Percentiles rank a stretch among this genome's conserved stretches.
phyloP scores from a whole-genome alignment of 179 eudicot species.

The Patellifolia procumbens region DNA sequence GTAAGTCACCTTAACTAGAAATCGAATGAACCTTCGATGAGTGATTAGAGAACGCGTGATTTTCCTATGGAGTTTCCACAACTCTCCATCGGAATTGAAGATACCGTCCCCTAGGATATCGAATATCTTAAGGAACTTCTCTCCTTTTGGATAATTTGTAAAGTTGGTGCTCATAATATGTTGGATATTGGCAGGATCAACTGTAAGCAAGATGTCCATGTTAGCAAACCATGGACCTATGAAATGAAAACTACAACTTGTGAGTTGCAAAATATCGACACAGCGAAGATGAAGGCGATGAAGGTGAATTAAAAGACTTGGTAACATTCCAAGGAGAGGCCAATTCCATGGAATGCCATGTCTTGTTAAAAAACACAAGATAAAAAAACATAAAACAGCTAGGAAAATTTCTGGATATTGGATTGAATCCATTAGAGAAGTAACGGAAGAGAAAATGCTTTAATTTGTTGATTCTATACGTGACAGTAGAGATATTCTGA shows the following conservation, averaged over 20 bases:
- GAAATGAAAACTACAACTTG: slow-evolving; percentile 32
- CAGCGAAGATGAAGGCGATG: slow-evolving; percentile 35
- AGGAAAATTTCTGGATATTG: slow-evolving; percentile 38
- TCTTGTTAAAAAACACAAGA: slow-evolving; percentile 32
- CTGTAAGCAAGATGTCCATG: slow-evolving; percentile 45
- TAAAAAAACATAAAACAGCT: slow-evolving; percentile 27
- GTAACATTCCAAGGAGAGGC: slow-evolving; percentile 56
- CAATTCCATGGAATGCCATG: slow-evolving; percentile 45
- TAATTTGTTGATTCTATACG: not conserved
- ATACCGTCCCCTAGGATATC: slow-evolving; percentile 56
- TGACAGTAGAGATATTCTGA: no score
- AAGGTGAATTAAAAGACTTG: slow-evolving; percentile 32
- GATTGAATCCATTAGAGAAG: slow-evolving; percentile 17
- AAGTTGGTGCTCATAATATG: slow-evolving; percentile 51
- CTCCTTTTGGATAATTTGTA: slow-evolving; percentile 51
- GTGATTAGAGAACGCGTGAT: slow-evolving; percentile 30
- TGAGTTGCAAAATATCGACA: slow-evolving; percentile 13
- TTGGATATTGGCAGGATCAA: slow-evolving; percentile 48
- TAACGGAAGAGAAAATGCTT: not conserved
- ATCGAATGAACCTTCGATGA: slow-evolving; percentile 35
- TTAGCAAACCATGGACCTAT: slow-evolving; percentile 53
- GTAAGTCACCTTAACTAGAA: slow-evolving; percentile 31
- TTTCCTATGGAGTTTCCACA: slow-evolving; percentile 48
- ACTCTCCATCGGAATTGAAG: slow-evolving; percentile 50
- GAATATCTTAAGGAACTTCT: slow-evolving; percentile 38